Conservation (phyloP, 495 filamentous ascomycete species). For the Chlorociboria aeruginascens region DNA sequence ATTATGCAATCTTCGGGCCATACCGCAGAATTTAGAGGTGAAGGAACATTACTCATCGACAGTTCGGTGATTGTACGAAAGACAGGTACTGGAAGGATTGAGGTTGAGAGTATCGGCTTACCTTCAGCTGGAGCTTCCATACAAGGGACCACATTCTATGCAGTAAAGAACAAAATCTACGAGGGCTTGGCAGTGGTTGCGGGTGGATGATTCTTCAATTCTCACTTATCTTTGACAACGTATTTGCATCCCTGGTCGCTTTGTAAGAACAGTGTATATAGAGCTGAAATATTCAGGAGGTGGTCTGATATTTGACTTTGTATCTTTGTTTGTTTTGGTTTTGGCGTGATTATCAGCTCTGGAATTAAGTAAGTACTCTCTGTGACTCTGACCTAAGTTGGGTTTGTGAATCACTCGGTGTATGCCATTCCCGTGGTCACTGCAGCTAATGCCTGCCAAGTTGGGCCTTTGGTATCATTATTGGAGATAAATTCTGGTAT, state of each 20-base stretch:
- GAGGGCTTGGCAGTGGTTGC: conserved; percentile 72
- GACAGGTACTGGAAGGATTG: conserved; percentile 71
- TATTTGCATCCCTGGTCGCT: conserved; percentile 3
- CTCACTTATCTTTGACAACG: neutral
- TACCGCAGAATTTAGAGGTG: conserved; percentile 84
- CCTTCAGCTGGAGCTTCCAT: conserved; percentile 22
- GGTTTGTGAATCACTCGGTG: too few relatives aligned
- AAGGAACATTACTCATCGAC: conserved; percentile 84
- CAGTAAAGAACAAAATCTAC: conserved; percentile 72
- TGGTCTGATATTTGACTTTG: neutral
- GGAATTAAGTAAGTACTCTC: too few relatives aligned
- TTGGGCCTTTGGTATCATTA: too few relatives aligned
- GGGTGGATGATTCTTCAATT: conserved; percentile 34
- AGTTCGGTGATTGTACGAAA: conserved; percentile 82
- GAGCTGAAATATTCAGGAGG: neutral
- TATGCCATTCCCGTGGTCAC: too few relatives aligned
- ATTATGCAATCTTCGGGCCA: conserved; percentile 74
- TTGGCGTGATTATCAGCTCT: neutral
- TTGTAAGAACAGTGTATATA: conserved; percentile 10
- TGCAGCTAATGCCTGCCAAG: too few relatives aligned
- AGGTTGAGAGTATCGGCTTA: conserved; percentile 68
- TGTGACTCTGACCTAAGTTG: too few relatives aligned
- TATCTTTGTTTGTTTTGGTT: neutral
- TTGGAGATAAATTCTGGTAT: too few relatives aligned
- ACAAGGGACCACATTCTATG: conserved; percentile 50